Base-by-base conservation (phyloP, 2,329 filamentous ascomycete genomes). In the Phialemonium atrogriseum region DNA sequence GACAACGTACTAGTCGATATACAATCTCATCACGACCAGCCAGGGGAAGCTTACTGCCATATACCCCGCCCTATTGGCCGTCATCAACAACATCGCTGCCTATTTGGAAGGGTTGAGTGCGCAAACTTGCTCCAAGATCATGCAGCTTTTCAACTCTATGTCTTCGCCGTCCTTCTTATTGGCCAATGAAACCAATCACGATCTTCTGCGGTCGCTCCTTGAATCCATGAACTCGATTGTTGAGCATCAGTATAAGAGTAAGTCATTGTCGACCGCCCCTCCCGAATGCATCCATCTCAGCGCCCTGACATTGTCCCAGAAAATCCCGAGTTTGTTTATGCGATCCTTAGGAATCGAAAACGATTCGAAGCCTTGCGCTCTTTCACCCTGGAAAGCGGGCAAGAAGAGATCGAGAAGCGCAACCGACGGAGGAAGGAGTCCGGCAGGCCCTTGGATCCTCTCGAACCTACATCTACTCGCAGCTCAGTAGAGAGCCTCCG, bases 71-170 rank as follows among this genome's bases (percentile, higher is more conserved):
- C 67, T 98, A 4, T 62, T 98, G 26, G 87, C 89, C 1, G 84
- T 96, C 27, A 82, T 98, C 48, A 91, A 91, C 56, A 98, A 98
- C 49, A 79, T 95, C 40, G 80, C 88, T 9, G 81, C 91, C 11
- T 84, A 94, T 50, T 65, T 91, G 5, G 77, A 91, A 48, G 75
- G 81, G 14, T 62, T 96, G 9, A 85, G 82, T 30, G 66, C 77
- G 4, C 71, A 78, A 4, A 79, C 86, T 11, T 84, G 84, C 51
- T 77, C 80, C 2, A 94, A 87, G 52, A 62, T 96, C 18, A 67
- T 96, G 44, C 87, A 95, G 46, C 66, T 96, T 1, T 94, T 93
- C 52, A 76, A 78, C 5, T 91, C 84, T 20, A 94, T 96, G 84
- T 93, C 89, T 7, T 84, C 87, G 0, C 89, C 91, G 0, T 86